Evolutionary conservation across 345 rosid genomes (phyloP).

Genomic region (Sonneratia alba): DNA sequence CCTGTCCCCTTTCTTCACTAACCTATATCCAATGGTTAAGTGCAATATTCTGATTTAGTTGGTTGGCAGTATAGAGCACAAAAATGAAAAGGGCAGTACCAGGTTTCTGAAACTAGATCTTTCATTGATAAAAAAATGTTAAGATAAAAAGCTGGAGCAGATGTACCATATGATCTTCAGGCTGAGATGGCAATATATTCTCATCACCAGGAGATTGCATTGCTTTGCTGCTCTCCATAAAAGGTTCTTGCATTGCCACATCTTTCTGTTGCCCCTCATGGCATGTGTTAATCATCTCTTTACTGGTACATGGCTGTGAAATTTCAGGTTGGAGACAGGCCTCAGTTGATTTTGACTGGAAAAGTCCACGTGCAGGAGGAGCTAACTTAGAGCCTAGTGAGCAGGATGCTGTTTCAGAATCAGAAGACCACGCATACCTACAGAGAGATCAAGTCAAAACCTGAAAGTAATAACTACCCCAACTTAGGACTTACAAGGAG

Average conservation of each 20-base stretch:
- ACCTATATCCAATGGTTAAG: slow-evolving; percentile 29
- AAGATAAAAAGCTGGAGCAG: not conserved
- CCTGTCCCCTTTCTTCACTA: slow-evolving; percentile 22
- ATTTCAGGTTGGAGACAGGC: slow-evolving; percentile 25
- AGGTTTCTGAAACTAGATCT: not conserved
- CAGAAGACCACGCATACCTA: slow-evolving; percentile 82
- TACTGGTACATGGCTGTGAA: slow-evolving; percentile 12
- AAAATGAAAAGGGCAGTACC: not conserved
- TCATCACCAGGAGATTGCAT: slow-evolving; percentile 14
- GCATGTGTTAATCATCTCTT: slow-evolving; percentile 9
- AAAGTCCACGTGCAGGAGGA: slow-evolving; percentile 3
- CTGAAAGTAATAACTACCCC: slow-evolving; percentile 11
- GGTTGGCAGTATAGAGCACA: not conserved
- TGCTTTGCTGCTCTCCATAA: slow-evolving; percentile 20
- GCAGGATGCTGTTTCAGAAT: slow-evolving; percentile 17
- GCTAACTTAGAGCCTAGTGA: slow-evolving; percentile 14
- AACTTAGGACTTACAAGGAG: not conserved
- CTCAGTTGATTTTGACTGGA: slow-evolving; percentile 17
- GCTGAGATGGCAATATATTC: slow-evolving; percentile 16
- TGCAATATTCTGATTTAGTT: not conserved
- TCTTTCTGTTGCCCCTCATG: slow-evolving; percentile 11
- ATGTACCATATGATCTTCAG: slow-evolving; percentile 1
- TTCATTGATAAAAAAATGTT: not conserved
- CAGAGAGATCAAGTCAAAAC: slow-evolving; percentile 6
- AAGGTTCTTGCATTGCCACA: not conserved